Evolutionary conservation across 2,329 filamentous ascomycete species (phyloP), one percentile per base, ranked within the genome.

Genomic region (Acephala macrosclerotiorum): DNA sequence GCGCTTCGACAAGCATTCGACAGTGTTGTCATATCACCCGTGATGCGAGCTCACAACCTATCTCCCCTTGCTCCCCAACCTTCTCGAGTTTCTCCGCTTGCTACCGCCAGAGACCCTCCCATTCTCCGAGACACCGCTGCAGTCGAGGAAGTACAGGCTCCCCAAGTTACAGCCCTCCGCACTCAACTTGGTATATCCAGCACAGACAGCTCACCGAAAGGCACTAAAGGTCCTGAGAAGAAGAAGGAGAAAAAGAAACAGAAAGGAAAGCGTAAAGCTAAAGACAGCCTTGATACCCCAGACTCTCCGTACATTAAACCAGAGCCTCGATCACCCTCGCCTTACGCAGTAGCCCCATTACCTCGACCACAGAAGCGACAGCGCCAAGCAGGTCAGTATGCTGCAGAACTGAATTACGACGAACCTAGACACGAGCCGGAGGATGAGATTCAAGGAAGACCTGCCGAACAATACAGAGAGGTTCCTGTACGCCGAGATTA

Each of bases 21-120:
- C 68, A 78, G 75, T 71, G 81, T 77, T 70, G 65, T 56, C 42
- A 79, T 86, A 60, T 85, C 90, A 68, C 88, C 89, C 60, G 81
- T 94, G 65, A 83, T 94, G 72, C 88, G 89, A 74, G 89, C 89
- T 71, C 90, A 94, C 75, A 89, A 94, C 73, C 86, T 89, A 59
- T 89, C 89, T 40, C 91, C 90, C 49, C 80, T 90, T 74, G 92
- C 92, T 60, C 91, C 92, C 29, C 91, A 92, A 74, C 91, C 92
- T 61, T 88, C 89, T 58, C 90, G 92, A 74, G 88, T 87, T 69
- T 84, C 91, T 76, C 81, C 85, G 69, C 75, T 90, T 79, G 80
- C 85, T 71, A 78, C 80, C 75, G 77, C 81, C 60, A 78, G 79
- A 71, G 70, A 73, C 35, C 73, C 74, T 67, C 74, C 75, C 18